phyloP scores from a whole-genome alignment of 345 rosid genomes.

The Erodium maritimum region DNA sequence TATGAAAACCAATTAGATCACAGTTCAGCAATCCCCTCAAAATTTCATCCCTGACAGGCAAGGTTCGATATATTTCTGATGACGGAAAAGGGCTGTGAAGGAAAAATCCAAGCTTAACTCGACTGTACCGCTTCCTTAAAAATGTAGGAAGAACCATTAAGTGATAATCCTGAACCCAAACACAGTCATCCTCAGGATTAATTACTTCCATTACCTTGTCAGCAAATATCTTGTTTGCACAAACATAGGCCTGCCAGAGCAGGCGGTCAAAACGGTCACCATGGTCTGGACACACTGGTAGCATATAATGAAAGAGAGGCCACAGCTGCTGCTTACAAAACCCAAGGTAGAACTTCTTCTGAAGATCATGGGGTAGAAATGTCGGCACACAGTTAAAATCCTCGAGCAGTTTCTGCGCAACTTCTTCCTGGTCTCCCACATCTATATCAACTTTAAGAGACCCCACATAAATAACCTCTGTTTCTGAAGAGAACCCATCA shows the following conservation, averaged over 20 bases:
- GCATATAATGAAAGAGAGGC: constrained; percentile 44
- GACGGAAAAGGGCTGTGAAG: constrained; percentile 44
- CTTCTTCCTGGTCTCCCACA: constrained; percentile 28
- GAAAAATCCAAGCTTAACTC: constrained; percentile 35
- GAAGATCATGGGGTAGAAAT: constrained; percentile 30
- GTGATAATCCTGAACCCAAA: constrained; percentile 43
- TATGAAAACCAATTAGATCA: constrained; percentile 37
- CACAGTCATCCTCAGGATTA: constrained; percentile 29
- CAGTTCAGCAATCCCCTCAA: constrained; percentile 31
- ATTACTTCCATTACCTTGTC: constrained; percentile 35
- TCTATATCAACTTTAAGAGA: constrained; percentile 33
- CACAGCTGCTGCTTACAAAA: constrained; percentile 40
- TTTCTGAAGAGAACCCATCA: constrained; percentile 24
- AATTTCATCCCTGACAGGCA: constrained; percentile 34
- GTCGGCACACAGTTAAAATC: constrained; percentile 32
- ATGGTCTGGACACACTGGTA: constrained; percentile 28
- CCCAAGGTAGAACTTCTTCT: constrained; percentile 26
- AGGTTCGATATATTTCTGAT: constrained; percentile 32
- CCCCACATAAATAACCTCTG: constrained; percentile 29
- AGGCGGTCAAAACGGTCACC: constrained; percentile 25
- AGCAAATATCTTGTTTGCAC: constrained; percentile 33
- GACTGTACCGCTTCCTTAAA: constrained; percentile 27
- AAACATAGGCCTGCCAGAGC: constrained; percentile 34
- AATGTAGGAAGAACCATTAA: constrained; percentile 37
- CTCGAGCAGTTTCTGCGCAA: constrained; percentile 27